phyloP scores from a whole-genome alignment of 2,329 filamentous ascomycete species.

The Cryphonectria parasitica region DNA sequence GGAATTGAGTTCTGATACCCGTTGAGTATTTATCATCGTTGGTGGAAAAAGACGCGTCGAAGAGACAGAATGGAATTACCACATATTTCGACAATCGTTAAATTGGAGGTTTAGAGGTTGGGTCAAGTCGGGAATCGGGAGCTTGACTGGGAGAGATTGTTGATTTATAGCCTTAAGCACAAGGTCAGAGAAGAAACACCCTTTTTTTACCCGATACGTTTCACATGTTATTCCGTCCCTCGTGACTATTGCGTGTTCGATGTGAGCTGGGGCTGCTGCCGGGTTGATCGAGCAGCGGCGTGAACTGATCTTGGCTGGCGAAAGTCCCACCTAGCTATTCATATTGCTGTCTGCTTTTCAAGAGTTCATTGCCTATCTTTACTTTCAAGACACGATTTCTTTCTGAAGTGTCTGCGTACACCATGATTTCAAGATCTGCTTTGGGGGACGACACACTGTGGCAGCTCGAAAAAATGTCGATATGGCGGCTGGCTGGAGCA shows the following conservation, averaged over 20 bases:
- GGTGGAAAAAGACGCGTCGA: background rate
- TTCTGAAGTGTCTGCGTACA: background rate
- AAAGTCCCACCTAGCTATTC: background rate
- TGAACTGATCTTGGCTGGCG: background rate
- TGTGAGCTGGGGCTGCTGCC: background rate
- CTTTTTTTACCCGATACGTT: background rate
- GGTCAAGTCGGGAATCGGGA: background rate
- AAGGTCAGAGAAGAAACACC: background rate
- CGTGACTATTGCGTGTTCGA: no score
- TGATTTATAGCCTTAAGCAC: slow-evolving; percentile 10
- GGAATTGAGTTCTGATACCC: slow-evolving; percentile 26
- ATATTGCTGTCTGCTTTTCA: background rate
- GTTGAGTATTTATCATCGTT: slow-evolving; percentile 4
- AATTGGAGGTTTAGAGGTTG: background rate
- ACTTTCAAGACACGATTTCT: background rate
- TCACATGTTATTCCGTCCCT: background rate
- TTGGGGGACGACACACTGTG: background rate
- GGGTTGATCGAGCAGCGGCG: background rate
- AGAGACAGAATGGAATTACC: slow-evolving; percentile 14
- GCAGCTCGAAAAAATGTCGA: background rate
- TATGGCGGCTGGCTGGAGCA: background rate
- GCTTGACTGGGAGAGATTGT: background rate
- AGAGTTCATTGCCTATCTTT: background rate
- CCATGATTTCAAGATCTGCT: background rate
- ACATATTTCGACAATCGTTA: slow-evolving; percentile 2